phyloP scores from a whole-genome alignment of 2,329 filamentous ascomycete genomes.

The Trichothecium sympodiale region DNA sequence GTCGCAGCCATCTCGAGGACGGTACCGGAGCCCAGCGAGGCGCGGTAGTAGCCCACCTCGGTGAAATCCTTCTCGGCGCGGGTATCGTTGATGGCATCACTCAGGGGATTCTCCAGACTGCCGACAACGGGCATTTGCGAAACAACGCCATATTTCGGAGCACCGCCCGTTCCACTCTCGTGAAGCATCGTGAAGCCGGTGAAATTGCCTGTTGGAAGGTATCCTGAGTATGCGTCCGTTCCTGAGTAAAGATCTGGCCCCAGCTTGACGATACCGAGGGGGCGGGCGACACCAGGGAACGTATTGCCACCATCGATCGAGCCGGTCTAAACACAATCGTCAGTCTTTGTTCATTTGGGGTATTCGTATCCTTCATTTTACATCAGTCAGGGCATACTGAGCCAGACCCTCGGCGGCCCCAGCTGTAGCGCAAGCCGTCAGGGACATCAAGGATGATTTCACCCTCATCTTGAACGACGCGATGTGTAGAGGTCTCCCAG shows the following conservation, averaged over 20 bases:
- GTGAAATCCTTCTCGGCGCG: constrained; percentile 39
- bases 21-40: constrained; percentile 42
- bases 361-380: constrained; percentile 7
- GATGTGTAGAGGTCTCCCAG: background rate
- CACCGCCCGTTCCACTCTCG: constrained; percentile 56
- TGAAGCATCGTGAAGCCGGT: constrained; percentile 54
- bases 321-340: constrained; percentile 24
- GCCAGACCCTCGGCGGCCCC: constrained; percentile 13
- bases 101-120: constrained; percentile 39
- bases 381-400: constrained; percentile 22
- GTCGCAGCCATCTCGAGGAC: constrained; percentile 46
- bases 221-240: constrained; percentile 42
- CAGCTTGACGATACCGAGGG: constrained; percentile 37
- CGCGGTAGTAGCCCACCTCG: constrained; percentile 51
- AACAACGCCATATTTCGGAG: constrained; percentile 59
- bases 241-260: constrained; percentile 38
- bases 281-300: constrained; percentile 36
- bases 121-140: constrained; percentile 46
- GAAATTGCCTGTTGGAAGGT: constrained; percentile 37
- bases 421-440: background rate
- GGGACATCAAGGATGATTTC: background rate
- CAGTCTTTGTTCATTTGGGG: background rate
- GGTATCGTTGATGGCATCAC: constrained; percentile 41
- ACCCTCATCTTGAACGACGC: background rate
- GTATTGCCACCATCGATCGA: constrained; percentile 34